Evolutionary conservation across 73 alveolate genomes (phyloP), one percentile per base, ranked within the genome.

Genomic region (Paramecium bursaria): DNA sequence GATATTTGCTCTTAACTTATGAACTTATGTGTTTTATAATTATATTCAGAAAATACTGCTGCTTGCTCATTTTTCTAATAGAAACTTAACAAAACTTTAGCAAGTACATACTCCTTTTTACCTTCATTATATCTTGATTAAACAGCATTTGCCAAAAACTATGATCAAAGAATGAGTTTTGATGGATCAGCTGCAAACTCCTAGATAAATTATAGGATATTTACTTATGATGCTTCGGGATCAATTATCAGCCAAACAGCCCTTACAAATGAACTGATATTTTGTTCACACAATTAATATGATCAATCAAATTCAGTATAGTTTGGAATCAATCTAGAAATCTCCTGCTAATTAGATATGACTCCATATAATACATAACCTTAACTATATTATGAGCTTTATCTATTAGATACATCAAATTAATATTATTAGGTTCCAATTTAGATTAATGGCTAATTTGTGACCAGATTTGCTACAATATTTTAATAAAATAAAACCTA

Each of bases 241-340:
- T 39, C 49, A 25, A 19, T 67, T 15, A 67, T 67, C 44, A 42
- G 82, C 21, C 42, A 67, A 21, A 39, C 53, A 0, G 50, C 54
- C 15, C 44, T 67, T 33, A 42, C 46, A 67, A 39, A 53, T 10
- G 82, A 67, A 67, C 44, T 67, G 5, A 67, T 67, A 21, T 39
- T n/a, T 10, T 67, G 82, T 67, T 57, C 82, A 0, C 82, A 67
- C 44, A 39, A 42, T 35, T 57, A 53, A 39, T 13, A 30, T 25
- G 82, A 67, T 67, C 60, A 31, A 39, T 39, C 14, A 19, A 67
- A 67, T 67, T 21, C 50, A 39, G 44, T 21, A 42, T 53, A 53
- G 0, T 67, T 67, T 42, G 82, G 82, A 10, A 39, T 67, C 10
- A 67, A 67, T 11, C 22, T 67, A 35, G 33, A 67, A 17, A 67